A percentile compares a stretch with the other conserved stretches of the same genome.
Evolutionary conservation across 1,284 basidiomycete species (phyloP).

Genomic region (Fomitopsis pinicola): DNA sequence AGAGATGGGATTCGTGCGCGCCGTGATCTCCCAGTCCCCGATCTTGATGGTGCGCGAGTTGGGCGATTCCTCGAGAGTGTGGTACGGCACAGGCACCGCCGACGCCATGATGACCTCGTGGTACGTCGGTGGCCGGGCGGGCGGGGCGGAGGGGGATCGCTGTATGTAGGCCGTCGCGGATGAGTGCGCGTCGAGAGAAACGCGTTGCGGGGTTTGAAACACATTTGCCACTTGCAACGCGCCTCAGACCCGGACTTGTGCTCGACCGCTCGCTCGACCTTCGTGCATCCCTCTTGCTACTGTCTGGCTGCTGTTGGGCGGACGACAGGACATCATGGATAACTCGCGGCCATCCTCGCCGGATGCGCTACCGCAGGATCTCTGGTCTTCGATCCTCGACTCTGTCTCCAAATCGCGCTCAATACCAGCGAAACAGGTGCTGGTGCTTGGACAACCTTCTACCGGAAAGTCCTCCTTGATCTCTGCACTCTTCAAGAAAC

Average conservation of each 20-base stretch:
- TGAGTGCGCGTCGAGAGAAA: constrained; percentile 11
- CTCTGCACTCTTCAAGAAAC: constrained; percentile 67
- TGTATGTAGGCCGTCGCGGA: constrained; percentile 6
- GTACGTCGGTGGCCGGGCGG: constrained; percentile 12
- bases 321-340: constrained; percentile 27
- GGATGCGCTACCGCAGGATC: constrained; percentile 69
- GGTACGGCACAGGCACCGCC: constrained; percentile 49
- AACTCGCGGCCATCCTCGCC: constrained; percentile 59
- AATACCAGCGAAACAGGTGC: constrained; percentile 82
- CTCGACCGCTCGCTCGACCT: too few species aligned
- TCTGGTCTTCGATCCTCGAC: constrained; percentile 90
- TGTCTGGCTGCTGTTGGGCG: background rate
- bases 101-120: constrained; percentile 31
- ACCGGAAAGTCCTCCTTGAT: constrained; percentile 76
- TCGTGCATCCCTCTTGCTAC: background rate
- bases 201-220: constrained; percentile 19
- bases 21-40: constrained; percentile 59
- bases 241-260: background rate
- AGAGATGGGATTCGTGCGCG: constrained; percentile 68
- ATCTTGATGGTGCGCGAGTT: constrained; percentile 65
- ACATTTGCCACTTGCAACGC: background rate
- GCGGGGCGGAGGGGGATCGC: constrained; percentile 5
- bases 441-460: constrained; percentile 74
- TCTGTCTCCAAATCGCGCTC: constrained; percentile 82
- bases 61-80: constrained; percentile 60